Percentiles rank a stretch among this genome's conserved stretches.
These are phyloP conservation scores for Blumeriella jaapii DNA, from an alignment of 2,329 filamentous ascomycete species.

Conservation along the genomic window DNA sequence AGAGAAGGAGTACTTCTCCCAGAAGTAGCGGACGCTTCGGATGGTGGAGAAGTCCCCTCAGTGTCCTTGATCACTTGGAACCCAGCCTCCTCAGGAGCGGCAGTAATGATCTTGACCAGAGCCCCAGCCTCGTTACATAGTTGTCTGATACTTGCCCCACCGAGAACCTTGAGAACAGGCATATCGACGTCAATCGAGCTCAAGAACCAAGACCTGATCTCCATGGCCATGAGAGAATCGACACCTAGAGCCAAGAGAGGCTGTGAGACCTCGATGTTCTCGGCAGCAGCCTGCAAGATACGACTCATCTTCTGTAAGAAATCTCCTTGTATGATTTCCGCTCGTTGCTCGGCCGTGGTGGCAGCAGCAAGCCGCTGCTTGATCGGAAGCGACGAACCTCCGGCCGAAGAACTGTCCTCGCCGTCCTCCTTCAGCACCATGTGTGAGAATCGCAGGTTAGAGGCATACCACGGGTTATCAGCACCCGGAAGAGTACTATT, in stretches of 20 bases:
- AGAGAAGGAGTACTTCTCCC: constrained; percentile 3
- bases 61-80: constrained; percentile 1
- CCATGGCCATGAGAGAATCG: constrained; percentile 14
- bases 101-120: constrained; percentile 6
- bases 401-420: constrained; percentile 9
- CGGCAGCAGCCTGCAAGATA: constrained; percentile 21
- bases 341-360: constrained; percentile 2
- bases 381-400: constrained; percentile 23
- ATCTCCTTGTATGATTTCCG: constrained; percentile 7
- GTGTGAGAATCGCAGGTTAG: constrained; percentile 9
- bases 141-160: constrained; percentile 9
- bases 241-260: constrained; percentile 27
- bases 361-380: constrained; percentile 7
- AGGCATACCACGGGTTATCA: constrained; percentile 9
- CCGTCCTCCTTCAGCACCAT: constrained; percentile 8
- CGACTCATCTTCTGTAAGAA: constrained; percentile 18
- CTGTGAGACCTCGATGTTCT: constrained; percentile 19
- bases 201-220: constrained; percentile 35
- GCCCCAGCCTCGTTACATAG: constrained; percentile 7
- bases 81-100: not conserved
- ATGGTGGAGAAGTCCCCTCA: constrained; percentile 5
- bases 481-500: constrained; percentile 7
- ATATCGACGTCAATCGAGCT: constrained; percentile 30
- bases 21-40: constrained; percentile 7
- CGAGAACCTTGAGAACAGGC: constrained; percentile 14